A percentile compares a stretch with the other conserved stretches of the same genome.
phyloP scores from a whole-genome alignment of 768 basidiomycete species.

The Mycena vitilis region DNA sequence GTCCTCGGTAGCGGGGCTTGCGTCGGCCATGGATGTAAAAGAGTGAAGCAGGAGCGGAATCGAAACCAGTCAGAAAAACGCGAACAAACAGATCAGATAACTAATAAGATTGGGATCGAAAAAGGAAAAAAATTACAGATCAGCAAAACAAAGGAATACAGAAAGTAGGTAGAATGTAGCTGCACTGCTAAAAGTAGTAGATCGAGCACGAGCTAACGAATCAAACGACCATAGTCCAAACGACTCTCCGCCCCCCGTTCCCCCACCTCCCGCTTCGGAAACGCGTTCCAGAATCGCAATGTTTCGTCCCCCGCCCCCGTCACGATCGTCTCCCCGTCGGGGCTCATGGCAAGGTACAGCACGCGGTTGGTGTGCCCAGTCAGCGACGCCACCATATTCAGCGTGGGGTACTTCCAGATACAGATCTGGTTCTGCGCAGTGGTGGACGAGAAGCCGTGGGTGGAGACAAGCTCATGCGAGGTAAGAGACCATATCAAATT shows the following conservation, averaged over 20 bases:
- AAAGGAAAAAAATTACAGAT: slow-evolving; percentile 5
- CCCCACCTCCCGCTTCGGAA: slow-evolving; percentile 76
- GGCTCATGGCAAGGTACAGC: slow-evolving; percentile 96
- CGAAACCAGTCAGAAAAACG: slow-evolving; percentile 20
- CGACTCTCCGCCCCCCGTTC: slow-evolving; percentile 55
- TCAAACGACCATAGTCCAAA: slow-evolving; percentile 64
- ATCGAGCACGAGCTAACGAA: slow-evolving; percentile 52
- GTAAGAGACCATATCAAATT: slow-evolving; percentile 97
- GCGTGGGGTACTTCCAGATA: slow-evolving; percentile 93
- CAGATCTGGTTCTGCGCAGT: slow-evolving; percentile 97
- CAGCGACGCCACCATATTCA: slow-evolving; percentile 94
- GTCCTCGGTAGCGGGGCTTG: slow-evolving; percentile 14
- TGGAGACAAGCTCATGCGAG: slow-evolving; percentile 97
- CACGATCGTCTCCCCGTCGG: slow-evolving; percentile 97
- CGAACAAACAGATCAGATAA: slow-evolving; percentile 26
- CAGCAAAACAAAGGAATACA: slow-evolving; percentile 25
- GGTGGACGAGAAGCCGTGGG: slow-evolving; percentile 95
- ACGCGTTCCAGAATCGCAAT: slow-evolving; percentile 96
- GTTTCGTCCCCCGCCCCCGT: slow-evolving; percentile 99
- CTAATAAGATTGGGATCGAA: too few species aligned
- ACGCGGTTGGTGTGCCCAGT: slow-evolving; percentile 97
- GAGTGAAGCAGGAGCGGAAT: neutral
- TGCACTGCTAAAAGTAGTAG: slow-evolving; percentile 23
- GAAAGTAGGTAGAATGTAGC: slow-evolving; percentile 15
- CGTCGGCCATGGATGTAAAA: slow-evolving; percentile 27